Conservation (phyloP, 2,329 filamentous ascomycete genomes). For the Colletotrichum viniferum region DNA sequence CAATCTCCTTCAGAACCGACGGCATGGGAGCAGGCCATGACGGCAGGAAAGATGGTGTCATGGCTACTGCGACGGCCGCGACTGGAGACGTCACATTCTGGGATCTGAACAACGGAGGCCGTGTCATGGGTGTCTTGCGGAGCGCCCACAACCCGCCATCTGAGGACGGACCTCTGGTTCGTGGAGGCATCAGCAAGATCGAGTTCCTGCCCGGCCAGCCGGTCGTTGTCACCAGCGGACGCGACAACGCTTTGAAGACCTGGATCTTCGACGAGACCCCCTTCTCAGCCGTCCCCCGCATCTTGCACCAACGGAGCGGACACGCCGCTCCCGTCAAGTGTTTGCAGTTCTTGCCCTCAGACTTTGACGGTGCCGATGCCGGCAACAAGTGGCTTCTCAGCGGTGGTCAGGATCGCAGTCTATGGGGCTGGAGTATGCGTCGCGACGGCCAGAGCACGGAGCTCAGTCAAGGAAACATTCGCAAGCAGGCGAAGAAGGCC, state of each 20-base stretch:
- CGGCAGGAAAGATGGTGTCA: slow-evolving; percentile 83
- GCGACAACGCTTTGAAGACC: slow-evolving; percentile 91
- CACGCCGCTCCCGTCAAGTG: slow-evolving; percentile 86
- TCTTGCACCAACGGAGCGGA: slow-evolving; percentile 84
- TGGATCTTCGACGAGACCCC: slow-evolving; percentile 97
- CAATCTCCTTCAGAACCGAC: slow-evolving; percentile 90
- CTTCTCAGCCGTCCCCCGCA: slow-evolving; percentile 84
- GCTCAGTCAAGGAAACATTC: slow-evolving; percentile 87
- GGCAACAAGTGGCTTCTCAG: slow-evolving; percentile 94
- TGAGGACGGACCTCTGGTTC: slow-evolving; percentile 55
- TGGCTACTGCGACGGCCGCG: slow-evolving; percentile 83
- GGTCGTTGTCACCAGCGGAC: slow-evolving; percentile 86
- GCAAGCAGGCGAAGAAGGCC: slow-evolving; percentile 87
- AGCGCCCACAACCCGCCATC: slow-evolving; percentile 84
- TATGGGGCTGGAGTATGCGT: slow-evolving; percentile 96
- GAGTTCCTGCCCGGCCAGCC: slow-evolving; percentile 91
- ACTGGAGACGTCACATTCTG: slow-evolving; percentile 93
- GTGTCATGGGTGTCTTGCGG: slow-evolving; percentile 84
- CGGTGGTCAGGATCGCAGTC: slow-evolving; percentile 84
- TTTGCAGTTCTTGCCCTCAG: slow-evolving; percentile 83
- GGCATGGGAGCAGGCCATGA: slow-evolving; percentile 87
- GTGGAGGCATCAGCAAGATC: slow-evolving; percentile 82
- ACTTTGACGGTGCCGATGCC: slow-evolving; percentile 87
- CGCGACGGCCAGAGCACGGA: slow-evolving; percentile 94
- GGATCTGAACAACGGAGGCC: slow-evolving; percentile 90